Base-by-base conservation (phyloP, 2,329 filamentous ascomycete genomes). In the Lasiodiplodia sp. region DNA sequence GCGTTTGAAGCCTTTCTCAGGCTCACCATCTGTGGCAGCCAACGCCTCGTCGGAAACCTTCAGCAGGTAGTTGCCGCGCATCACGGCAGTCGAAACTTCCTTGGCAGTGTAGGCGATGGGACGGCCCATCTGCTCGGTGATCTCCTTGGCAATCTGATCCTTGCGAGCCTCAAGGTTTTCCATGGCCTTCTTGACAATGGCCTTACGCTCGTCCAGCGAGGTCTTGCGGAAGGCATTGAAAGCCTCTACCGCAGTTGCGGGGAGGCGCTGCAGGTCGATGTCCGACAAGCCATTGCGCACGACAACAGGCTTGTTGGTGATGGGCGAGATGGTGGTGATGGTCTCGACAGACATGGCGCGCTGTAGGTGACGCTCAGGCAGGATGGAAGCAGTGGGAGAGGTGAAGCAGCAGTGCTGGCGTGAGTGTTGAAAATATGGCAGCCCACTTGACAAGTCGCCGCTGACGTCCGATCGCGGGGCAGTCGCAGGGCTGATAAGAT, bases 101-200 rank as follows among this genome's bases (percentile, higher is more conserved):
- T 89, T 93, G 57, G 87, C 89, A 0, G 92, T 92, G 79, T 95
- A 97, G 47, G 91, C 87, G 75, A 97, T 97, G 40, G 95, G 95
- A 23, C 95, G 87, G 52, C 95, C 95, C 94, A 98, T 98, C 83
- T 98, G 94, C 78, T 93, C 90, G 0, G 94, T 97, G 69, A 98
- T 83, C 79, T 97, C 94, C 73, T 88, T 86, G 6, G 91, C 94
- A 40, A 98, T 85, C 71, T 89, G 91, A 88, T 96, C 91, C 79
- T 94, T 87, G 78, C 89, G 90, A 62, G 89, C 86, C 18, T 83
- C 81, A 34, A 98, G 84, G 4, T 92, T 81, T 71, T 90, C 86
- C 55, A 98, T 82, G 1, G 94, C 94, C 75, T 91, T 92, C 74
- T 88, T 89, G 74, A 97, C 89, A 72, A 97, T 94, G 57, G 87